phyloP scores from a whole-genome alignment of 768 basidiomycete species.

The Psilocybe cubensis region DNA sequence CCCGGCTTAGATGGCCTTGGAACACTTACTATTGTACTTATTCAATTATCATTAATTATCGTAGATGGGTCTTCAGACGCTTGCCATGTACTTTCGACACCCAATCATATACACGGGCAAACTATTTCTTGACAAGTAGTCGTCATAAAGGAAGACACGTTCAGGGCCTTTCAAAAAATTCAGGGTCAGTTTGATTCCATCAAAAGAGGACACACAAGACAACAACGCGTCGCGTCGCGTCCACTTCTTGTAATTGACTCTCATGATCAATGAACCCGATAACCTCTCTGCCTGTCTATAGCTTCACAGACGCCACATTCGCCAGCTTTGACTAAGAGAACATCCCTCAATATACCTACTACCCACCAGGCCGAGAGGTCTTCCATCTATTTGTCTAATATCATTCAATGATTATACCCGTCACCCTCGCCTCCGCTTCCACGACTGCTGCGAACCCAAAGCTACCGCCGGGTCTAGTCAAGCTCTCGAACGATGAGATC shows the following conservation, averaged over 20 bases:
- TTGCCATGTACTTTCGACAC: not conserved
- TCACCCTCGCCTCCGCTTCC: conserved; percentile 46
- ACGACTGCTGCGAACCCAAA: conserved; percentile 33
- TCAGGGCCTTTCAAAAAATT: not conserved
- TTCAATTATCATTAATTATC: not conserved
- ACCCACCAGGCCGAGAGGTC: not conserved
- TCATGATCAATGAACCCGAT: conserved; percentile 1
- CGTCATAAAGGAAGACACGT: no score
- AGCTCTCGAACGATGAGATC: conserved; percentile 78
- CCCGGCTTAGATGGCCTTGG: conserved; percentile 1
- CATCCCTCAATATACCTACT: not conserved
- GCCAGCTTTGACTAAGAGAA: not conserved
- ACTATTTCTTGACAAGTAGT: no score
- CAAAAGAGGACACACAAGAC: not conserved
- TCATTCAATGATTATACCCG: conserved; percentile 69
- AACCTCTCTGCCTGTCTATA: not conserved
- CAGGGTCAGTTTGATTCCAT: not conserved
- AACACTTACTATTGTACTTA: not conserved
- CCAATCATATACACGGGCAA: no score
- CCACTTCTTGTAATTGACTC: conserved; percentile 1
- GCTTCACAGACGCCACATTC: not conserved
- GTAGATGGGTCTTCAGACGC: not conserved
- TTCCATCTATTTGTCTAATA: not conserved
- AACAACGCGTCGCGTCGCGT: conserved; percentile 28
- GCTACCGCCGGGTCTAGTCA: conserved; percentile 67